Evolutionary conservation across 75 land plant genomes (phyloP).

Genomic region (Chamaecyparis obtusa): DNA sequence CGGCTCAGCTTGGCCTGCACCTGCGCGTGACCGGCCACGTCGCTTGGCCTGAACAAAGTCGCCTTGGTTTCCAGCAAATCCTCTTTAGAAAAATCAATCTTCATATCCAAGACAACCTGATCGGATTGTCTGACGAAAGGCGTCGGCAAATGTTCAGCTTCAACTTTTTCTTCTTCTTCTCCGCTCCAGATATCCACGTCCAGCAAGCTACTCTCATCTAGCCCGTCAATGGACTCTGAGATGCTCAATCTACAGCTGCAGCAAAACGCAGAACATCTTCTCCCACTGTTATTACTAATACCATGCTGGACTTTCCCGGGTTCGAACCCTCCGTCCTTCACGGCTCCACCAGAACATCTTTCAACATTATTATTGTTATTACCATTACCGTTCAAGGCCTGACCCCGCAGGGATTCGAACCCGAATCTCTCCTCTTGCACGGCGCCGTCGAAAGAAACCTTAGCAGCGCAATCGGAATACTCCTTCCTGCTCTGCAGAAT

Average conservation of each 20-base stretch:
- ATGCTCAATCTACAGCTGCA: constrained; percentile 9
- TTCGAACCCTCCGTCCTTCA: background rate
- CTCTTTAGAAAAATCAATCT: background rate
- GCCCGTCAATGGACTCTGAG: background rate
- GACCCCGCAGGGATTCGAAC: background rate
- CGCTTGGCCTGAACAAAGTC: constrained; percentile 2
- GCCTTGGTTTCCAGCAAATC: constrained; percentile 7
- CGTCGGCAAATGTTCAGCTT: background rate
- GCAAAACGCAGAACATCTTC: constrained; percentile 11
- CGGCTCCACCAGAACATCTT: background rate
- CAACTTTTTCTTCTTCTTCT: background rate
- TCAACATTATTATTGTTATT: background rate
- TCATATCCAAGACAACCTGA: constrained; percentile 5
- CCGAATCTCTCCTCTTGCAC: background rate
- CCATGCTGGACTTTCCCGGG: background rate
- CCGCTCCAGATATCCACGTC: background rate
- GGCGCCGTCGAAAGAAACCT: background rate
- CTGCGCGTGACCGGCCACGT: background rate
- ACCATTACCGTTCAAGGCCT: background rate
- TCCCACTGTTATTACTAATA: background rate
- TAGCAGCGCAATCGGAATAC: background rate
- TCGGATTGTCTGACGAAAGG: constrained; percentile 2
- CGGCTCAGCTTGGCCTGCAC: constrained; percentile 9
- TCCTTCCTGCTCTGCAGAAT: background rate
- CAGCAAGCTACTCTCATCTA: background rate